Evolutionary conservation across 768 basidiomycete genomes (phyloP).

Genomic region (Candolleomyces eurysporus): DNA sequence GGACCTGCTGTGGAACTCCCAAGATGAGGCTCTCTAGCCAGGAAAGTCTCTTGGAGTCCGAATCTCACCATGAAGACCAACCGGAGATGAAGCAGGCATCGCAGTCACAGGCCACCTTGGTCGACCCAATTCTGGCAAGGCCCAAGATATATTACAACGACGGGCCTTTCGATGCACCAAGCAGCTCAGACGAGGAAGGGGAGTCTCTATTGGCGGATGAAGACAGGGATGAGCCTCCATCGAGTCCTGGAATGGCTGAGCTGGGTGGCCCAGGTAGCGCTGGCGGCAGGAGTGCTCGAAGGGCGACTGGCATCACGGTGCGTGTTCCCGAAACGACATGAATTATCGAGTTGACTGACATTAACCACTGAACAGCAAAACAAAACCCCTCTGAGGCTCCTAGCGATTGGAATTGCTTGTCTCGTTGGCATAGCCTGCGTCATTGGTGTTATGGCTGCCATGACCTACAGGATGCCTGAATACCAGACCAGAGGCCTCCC

Average conservation of each 20-base stretch:
- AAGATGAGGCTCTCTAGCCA: constrained; percentile 20
- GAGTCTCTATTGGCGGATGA: constrained; percentile 52
- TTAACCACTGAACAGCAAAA: not conserved
- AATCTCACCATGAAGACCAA: constrained; percentile 1
- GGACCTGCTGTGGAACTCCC: not conserved
- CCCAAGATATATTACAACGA: constrained; percentile 63
- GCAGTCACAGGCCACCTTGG: constrained; percentile 11
- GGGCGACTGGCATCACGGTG: constrained; percentile 18
- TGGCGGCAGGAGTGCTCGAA: not conserved
- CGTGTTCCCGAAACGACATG: not conserved
- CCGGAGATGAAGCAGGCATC: constrained; percentile 23
- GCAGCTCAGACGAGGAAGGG: constrained; percentile 69
- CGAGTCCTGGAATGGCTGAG: constrained; percentile 28
- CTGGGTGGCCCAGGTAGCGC: constrained; percentile 14
- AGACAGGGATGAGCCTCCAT: constrained; percentile 13
- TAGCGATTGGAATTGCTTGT: constrained; percentile 58
- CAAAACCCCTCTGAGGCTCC: constrained; percentile 47
- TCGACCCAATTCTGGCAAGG: constrained; percentile 21
- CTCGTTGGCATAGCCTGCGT: constrained; percentile 60
- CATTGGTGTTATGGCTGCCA: constrained; percentile 79
- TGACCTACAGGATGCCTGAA: constrained; percentile 58
- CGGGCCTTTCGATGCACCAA: constrained; percentile 74
- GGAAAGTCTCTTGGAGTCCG: constrained; percentile 13
- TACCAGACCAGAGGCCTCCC: constrained; percentile 48
- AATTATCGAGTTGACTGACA: not conserved